Percentiles rank a stretch among this genome's conserved stretches.
Conservation (phyloP, 495 filamentous ascomycete species). For the Podospora australis region DNA sequence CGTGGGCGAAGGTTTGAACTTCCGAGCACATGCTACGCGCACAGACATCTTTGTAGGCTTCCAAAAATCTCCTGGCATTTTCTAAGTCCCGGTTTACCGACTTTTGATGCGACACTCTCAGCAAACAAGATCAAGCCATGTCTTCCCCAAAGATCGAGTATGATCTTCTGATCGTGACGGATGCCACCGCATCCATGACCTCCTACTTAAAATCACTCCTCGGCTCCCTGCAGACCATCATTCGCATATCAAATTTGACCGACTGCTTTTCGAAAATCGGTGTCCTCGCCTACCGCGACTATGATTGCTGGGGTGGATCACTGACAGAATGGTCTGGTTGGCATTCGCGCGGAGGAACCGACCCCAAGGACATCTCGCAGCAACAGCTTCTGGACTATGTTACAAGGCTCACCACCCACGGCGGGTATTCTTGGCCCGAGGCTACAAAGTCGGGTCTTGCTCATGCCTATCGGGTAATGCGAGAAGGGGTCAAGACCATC, state of each 20-base stretch:
- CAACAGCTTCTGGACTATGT: conserved; percentile 14
- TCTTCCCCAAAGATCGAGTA: no score
- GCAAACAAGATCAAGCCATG: no score
- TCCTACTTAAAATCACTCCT: conserved; percentile 33
- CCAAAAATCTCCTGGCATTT: no score
- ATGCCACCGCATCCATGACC: conserved; percentile 40
- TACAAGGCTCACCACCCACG: background rate
- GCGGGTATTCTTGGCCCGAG: conserved; percentile 36
- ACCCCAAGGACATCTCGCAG: conserved; percentile 9
- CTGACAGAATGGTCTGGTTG: conserved; percentile 41
- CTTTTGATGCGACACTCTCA: no score
- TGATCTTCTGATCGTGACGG: conserved; percentile 35
- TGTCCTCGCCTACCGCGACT: conserved; percentile 41
- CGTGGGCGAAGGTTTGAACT: no score
- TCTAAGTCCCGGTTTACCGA: no score
- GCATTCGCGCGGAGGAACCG: conserved; percentile 11
- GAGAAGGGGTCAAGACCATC: conserved; percentile 26
- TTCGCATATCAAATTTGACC: conserved; percentile 38
- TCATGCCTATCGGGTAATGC: conserved; percentile 38
- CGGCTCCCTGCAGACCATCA: conserved; percentile 37
- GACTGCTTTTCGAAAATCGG: conserved; percentile 40
- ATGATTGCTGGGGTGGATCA: conserved; percentile 19
- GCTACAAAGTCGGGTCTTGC: conserved; percentile 42
- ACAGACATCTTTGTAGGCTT: no score
- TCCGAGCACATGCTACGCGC: no score